Base-by-base conservation (phyloP, 2,329 filamentous ascomycete species). In the Ophiocordyceps robertsii region DNA sequence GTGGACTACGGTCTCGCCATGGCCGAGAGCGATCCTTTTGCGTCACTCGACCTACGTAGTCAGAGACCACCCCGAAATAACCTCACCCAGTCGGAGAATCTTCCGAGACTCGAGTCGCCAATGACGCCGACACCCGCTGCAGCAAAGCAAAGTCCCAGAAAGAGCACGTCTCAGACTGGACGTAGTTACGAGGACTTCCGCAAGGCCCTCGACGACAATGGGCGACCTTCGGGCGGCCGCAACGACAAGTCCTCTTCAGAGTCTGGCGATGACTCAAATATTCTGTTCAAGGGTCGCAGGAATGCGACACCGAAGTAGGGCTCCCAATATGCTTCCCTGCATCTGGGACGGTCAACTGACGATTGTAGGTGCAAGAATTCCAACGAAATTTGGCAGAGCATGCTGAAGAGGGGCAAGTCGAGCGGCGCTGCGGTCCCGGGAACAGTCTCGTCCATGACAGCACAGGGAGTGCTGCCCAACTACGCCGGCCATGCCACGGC, bases 401-500 rank as follows among this genome's bases (percentile, higher is more conserved):
- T 75, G 59, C 53, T 72, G 50, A 73, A 69, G 55, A 72, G 68
- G 49, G 67, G 68, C n/a, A 64, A 69, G 31, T 59, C 70, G 12
- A 73, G 68, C 45, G 67, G 61, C 38, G 59, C 59, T 37, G 66
- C 56, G 8, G 58, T 68, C 37, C 67, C 68, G 11, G 62, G 71
- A 40, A 61, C 70, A 10, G 57, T 77, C 39, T 72, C 71, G 3
- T 69, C 72, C 4, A 69, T 67, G 37, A 75, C 70, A 12, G 72
- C 68, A 8, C 70, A 68, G 27, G 73, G 71, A n/a, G 65, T 70
- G 37, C 56, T 77, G 38, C 73, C 72, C 14, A 69, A 73, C 29
- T 75, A 72, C 43, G 55, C 62, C 10, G 71, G 72, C 16, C 61
- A 74, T 50, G 72, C 72, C 19, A 68, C 70, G 10, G 70, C 71